Evolutionary conservation across 2,329 filamentous ascomycete species (phyloP).

Genomic region (Cladosporium austrohemisphaericum): DNA sequence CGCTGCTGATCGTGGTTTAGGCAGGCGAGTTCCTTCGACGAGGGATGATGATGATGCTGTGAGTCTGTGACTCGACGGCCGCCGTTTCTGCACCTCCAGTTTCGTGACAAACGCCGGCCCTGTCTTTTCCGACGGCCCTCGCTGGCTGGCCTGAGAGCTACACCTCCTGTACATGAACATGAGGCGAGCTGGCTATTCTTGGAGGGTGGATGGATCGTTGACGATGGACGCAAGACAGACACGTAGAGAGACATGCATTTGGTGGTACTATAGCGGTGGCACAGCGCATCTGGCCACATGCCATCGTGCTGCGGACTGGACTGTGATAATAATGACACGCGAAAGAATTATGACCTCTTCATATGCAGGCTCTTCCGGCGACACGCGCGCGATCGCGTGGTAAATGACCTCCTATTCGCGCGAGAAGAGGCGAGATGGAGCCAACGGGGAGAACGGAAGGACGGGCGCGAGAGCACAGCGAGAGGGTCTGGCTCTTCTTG

Average conservation of each 20-base stretch:
- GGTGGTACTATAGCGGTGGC: background rate
- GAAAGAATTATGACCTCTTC: background rate
- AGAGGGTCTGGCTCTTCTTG: no score
- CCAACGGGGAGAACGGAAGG: background rate
- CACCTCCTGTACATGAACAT: no score
- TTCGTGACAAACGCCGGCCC: constrained; percentile 1
- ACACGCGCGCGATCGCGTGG: constrained; percentile 7
- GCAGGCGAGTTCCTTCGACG: background rate
- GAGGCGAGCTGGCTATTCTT: background rate
- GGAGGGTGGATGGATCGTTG: no score
- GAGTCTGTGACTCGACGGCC: no score
- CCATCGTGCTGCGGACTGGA: background rate
- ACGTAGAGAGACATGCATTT: constrained; percentile 3
- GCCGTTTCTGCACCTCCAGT: constrained; percentile 8
- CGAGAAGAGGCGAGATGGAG: background rate
- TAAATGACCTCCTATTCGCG: no score
- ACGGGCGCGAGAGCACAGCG: background rate
- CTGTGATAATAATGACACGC: background rate
- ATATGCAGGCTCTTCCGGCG: constrained; percentile 10
- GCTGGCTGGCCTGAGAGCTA: no score
- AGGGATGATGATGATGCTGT: background rate
- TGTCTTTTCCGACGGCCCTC: constrained; percentile 4
- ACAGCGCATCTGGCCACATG: background rate
- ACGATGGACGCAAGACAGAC: background rate
- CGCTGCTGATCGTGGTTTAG: constrained; percentile 1